A percentile compares a stretch with the other conserved stretches of the same genome.
phyloP scores from a whole-genome alignment of 257 asterid species.

The Buddleja alternifolia region DNA sequence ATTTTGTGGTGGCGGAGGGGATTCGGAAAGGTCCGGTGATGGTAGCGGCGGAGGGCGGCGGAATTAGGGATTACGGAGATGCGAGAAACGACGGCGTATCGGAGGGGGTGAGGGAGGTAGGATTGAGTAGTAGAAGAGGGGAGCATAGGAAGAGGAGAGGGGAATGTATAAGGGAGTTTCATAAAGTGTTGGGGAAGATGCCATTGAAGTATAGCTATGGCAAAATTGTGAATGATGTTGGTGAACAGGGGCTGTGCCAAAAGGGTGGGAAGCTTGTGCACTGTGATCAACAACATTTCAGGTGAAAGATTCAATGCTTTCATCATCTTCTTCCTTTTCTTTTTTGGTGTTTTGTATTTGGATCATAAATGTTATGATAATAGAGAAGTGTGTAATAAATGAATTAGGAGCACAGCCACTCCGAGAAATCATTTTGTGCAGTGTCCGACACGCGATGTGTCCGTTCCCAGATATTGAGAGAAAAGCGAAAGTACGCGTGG shows the following conservation, averaged over 20 bases:
- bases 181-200: conserved; percentile 66
- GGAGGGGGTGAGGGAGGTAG: conserved; percentile 62
- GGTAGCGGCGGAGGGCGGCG: conserved; percentile 58
- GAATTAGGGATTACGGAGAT: conserved; percentile 89
- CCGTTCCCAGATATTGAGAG: too few relatives aligned
- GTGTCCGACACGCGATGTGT: too few relatives aligned
- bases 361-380: too few relatives aligned
- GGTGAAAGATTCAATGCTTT: conserved; percentile 31
- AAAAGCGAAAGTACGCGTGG: too few relatives aligned
- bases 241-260: conserved; percentile 83
- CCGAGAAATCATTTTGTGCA: too few relatives aligned
- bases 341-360: not conserved
- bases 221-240: conserved; percentile 65
- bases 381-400: not conserved
- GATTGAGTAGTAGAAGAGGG: conserved; percentile 72
- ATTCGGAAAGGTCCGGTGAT: conserved; percentile 61
- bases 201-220: conserved; percentile 84
- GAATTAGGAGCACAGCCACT: conserved; percentile 1
- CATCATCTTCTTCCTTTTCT: not conserved
- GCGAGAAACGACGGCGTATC: conserved; percentile 68
- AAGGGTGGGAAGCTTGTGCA: conserved; percentile 65
- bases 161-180: conserved; percentile 74
- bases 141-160: conserved; percentile 93
- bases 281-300: conserved; percentile 64
- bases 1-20: conserved; percentile 68